Percentiles rank a stretch among this genome's conserved stretches.
These are phyloP conservation scores for Pneumocystis murina DNA, from an alignment of 1,139 yeast genomes.

Conservation along the genomic window DNA sequence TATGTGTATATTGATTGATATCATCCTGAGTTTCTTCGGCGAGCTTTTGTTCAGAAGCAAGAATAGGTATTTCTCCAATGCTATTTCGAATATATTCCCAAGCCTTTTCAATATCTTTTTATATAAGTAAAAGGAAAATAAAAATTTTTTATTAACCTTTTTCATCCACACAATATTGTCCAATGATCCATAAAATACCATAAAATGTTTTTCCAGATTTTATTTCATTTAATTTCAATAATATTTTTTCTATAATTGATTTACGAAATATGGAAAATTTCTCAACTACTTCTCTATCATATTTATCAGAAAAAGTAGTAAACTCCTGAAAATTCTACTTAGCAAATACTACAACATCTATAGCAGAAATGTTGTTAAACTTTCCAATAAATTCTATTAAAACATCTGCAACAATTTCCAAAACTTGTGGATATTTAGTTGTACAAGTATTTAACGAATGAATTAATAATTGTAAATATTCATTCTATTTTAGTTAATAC, in stretches of 20 bases:
- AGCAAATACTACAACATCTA: slow-evolving; percentile 74
- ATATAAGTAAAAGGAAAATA: slow-evolving; percentile 29
- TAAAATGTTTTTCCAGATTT: slow-evolving; percentile 85
- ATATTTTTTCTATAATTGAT: slow-evolving; percentile 49
- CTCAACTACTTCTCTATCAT: slow-evolving; percentile 58
- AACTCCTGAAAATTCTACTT: slow-evolving; percentile 25
- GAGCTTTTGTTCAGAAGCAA: slow-evolving; percentile 51
- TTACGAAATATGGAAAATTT: slow-evolving; percentile 71
- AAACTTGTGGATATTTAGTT: slow-evolving; percentile 74
- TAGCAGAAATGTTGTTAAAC: slow-evolving; percentile 70
- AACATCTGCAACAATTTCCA: slow-evolving; percentile 78
- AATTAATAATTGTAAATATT: slow-evolving; percentile 78
- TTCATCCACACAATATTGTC: slow-evolving; percentile 51
- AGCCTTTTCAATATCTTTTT: slow-evolving; percentile 58
- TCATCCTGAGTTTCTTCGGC: slow-evolving; percentile 20
- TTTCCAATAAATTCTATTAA: slow-evolving; percentile 77
- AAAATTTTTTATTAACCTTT: neutral
- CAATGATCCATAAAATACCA: slow-evolving; percentile 90
- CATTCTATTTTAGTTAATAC: slow-evolving; percentile 31
- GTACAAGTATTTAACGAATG: slow-evolving; percentile 85
- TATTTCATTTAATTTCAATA: slow-evolving; percentile 47
- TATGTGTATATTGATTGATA: slow-evolving; percentile 22
- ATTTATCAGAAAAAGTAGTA: neutral
- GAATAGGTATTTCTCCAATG: slow-evolving; percentile 83
- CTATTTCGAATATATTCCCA: slow-evolving; percentile 79